A percentile compares a stretch with the other conserved stretches of the same genome.
Evolutionary conservation across 2,329 filamentous ascomycete genomes (phyloP).

Genomic region (Berkeleyomyces rouxiae): DNA sequence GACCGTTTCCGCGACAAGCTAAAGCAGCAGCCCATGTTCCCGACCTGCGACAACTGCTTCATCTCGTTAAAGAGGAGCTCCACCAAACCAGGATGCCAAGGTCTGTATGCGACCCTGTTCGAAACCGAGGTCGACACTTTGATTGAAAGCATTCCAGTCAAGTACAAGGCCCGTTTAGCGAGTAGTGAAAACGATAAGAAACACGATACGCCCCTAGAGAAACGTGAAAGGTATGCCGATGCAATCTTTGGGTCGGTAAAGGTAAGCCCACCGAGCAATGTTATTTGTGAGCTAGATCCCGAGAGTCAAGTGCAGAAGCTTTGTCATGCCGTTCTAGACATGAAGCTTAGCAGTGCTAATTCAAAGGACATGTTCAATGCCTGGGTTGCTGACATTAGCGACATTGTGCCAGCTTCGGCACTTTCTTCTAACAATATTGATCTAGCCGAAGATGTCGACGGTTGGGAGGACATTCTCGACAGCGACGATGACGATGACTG

Average conservation of each 20-base stretch:
- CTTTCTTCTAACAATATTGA: not conserved
- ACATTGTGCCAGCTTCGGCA: not conserved
- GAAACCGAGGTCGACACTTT: not conserved
- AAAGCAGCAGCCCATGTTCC: not conserved
- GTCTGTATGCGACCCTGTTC: not conserved
- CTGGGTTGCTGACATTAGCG: not conserved
- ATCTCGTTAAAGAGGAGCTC: not conserved
- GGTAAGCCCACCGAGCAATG: not conserved
- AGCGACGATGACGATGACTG: not conserved
- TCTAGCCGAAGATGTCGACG: not conserved
- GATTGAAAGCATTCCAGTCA: not conserved
- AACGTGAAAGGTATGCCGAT: not conserved
- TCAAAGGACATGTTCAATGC: not conserved
- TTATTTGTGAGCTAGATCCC: not conserved
- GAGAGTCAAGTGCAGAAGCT: not conserved
- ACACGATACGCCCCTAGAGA: not conserved
- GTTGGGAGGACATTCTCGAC: not conserved
- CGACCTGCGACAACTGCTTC: not conserved
- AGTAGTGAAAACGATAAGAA: not conserved
- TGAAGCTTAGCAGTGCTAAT: not conserved
- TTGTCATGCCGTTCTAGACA: not conserved
- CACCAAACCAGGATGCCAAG: not conserved
- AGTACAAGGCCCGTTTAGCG: not conserved
- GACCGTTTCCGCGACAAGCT: not conserved
- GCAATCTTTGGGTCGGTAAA: not conserved